Base-by-base conservation (phyloP, 805 yeast genomes). In the Metschnikowia picachoensis region DNA sequence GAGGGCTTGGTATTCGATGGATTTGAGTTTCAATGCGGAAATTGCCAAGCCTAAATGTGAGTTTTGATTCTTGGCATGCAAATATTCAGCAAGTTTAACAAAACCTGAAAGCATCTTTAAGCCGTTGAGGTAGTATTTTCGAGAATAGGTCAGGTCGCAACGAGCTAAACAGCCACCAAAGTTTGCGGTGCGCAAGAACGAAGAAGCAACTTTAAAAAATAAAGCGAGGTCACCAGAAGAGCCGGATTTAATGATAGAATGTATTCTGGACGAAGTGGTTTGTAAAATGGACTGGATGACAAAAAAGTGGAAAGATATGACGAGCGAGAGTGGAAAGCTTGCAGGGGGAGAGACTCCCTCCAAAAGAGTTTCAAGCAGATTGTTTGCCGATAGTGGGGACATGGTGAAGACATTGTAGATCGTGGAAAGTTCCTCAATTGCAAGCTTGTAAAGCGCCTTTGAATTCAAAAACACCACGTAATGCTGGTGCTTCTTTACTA, bases 281-380 rank as follows among this genome's bases (percentile, higher is more conserved):
- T 53, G 55, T 25, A 55, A 52, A 12, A 46, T 15, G 4, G 50
- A 44, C 40, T 55, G 59, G 15, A 55, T n/a, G 12, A 55, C 53
- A 27, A 55, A 49, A 42, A 53, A 55, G 35, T 51, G 47, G 41
- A 47, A 51, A 5, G 57, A 47, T 8, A 47, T 32, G 11, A 49
- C 31, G 14, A 46, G 27, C 3, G 47, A 33, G 6, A 39, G 20
- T 10, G 47, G 51, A 12, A 27, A 42, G 5, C 17, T 30, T 7
- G 28, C 25, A 12, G 11, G 10, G 12, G 35, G 41, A 1, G 51
- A 6, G 1, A 50, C 14, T 1, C 53, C 55, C 4, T 30, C 29
- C 25, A 54, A 36, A 1, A 54, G 37, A 2, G 37, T 33, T 14
- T 38, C 35, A 42, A 44, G 40, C 3, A 44, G 12, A n/a, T 34